phyloP scores from a whole-genome alignment of 164 flowering plant genomes.

The Malania oleifera region DNA sequence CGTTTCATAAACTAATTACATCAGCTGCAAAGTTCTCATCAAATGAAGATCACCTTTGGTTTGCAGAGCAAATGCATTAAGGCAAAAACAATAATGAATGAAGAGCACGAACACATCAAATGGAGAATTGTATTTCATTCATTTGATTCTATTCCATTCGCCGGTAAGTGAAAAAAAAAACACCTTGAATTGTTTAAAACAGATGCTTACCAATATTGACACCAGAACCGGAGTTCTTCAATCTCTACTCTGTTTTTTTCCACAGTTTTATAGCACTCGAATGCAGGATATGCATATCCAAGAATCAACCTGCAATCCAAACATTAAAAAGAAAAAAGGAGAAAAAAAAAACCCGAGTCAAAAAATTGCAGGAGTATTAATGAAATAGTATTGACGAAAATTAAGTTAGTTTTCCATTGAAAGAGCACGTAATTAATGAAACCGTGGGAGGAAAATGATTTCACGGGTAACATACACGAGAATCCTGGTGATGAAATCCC shows the following conservation, averaged over 20 bases:
- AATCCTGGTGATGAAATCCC: constrained; percentile 48
- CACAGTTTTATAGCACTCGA: constrained; percentile 70
- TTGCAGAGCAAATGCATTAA: too few relatives aligned
- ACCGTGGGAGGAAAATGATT: background rate
- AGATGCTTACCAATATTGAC: constrained; percentile 72
- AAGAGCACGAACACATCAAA: too few relatives aligned
- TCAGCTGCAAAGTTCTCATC: too few relatives aligned
- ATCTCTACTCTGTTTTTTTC: constrained; percentile 59
- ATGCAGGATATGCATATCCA: constrained; percentile 87
- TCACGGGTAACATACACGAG: constrained; percentile 42
- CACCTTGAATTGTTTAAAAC: background rate
- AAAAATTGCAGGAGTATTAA: too few relatives aligned
- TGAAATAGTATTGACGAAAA: too few relatives aligned
- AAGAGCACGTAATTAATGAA: background rate
- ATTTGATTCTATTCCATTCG: too few relatives aligned
- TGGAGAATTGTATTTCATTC: too few relatives aligned
- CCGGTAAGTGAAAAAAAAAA: background rate
- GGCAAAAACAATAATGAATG: too few relatives aligned
- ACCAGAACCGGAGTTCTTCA: constrained; percentile 77
- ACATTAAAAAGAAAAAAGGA: background rate
- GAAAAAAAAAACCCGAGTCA: background rate
- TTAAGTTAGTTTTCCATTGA: background rate
- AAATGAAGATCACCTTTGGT: too few relatives aligned
- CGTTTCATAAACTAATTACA: background rate
- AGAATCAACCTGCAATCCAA: constrained; percentile 44